phyloP scores from a whole-genome alignment of 2,329 filamentous ascomycete species.

The Fusarium sp. region DNA sequence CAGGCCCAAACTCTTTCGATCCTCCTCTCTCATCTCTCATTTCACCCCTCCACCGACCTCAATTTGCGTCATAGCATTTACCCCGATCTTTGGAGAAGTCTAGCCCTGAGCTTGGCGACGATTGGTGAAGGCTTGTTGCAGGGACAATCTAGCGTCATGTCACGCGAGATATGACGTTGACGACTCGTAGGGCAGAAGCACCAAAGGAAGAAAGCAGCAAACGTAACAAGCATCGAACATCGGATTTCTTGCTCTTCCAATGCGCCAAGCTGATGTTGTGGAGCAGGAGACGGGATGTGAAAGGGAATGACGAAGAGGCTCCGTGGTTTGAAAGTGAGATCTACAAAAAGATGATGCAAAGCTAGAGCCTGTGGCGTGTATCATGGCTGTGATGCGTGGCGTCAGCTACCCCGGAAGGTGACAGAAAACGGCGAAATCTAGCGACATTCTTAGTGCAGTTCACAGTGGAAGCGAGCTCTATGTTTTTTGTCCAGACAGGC shows the following conservation, averaged over 20 bases:
- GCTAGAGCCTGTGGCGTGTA: constrained; percentile 29
- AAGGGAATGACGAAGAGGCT: constrained; percentile 35
- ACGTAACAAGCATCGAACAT: constrained; percentile 2
- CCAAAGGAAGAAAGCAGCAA: not conserved
- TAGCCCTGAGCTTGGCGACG: constrained; percentile 12
- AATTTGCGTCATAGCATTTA: constrained; percentile 41
- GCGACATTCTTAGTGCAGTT: not conserved
- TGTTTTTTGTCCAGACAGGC: constrained; percentile 6
- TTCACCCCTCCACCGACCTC: constrained; percentile 28
- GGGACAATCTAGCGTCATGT: constrained; percentile 38
- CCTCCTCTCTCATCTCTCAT: not conserved
- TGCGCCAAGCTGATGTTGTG: constrained; percentile 36
- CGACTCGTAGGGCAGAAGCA: constrained; percentile 30
- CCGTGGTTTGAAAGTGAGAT: constrained; percentile 23
- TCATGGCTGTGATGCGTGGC: constrained; percentile 35
- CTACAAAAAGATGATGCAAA: constrained; percentile 5
- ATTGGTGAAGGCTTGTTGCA: constrained; percentile 21
- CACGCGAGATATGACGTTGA: constrained; percentile 39
- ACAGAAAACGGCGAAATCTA: constrained; percentile 6
- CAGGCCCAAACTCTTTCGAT: constrained; percentile 15
- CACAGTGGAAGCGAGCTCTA: not conserved
- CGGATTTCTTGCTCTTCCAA: constrained; percentile 19
- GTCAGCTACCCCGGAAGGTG: constrained; percentile 26
- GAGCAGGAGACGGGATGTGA: constrained; percentile 18
- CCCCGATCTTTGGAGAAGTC: constrained; percentile 17